phyloP scores from a whole-genome alignment of 768 basidiomycete species.

The Boletus eberwhitei region DNA sequence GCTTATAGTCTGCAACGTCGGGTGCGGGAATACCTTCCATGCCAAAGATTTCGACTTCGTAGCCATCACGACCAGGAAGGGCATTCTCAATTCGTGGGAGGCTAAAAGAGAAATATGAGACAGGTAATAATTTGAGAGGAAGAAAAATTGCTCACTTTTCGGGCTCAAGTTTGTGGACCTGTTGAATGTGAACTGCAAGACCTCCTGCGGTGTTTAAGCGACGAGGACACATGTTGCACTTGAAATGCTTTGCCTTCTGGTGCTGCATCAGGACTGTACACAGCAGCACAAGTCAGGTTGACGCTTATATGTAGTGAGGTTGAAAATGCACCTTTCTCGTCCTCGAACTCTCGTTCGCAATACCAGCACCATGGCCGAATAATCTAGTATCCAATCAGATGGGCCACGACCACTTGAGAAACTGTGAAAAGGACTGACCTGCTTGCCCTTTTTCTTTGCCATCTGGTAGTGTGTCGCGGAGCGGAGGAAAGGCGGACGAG shows the following conservation, averaged over 20 bases:
- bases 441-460: constrained; percentile 57
- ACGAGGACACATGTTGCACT: constrained; percentile 93
- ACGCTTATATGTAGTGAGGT: neutral
- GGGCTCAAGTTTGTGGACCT: constrained; percentile 98
- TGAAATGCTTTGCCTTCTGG: constrained; percentile 99
- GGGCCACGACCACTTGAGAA: neutral
- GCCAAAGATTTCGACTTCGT: constrained; percentile 98
- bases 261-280: constrained; percentile 91
- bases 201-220: constrained; percentile 97
- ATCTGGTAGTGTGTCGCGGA: constrained; percentile 27
- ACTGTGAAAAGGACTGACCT: constrained; percentile 27
- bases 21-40: constrained; percentile 98
- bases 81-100: constrained; percentile 94
- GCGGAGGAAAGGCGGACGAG: constrained; percentile 10
- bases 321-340: constrained; percentile 80
- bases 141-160: constrained; percentile 47
- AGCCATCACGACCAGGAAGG: constrained; percentile 92
- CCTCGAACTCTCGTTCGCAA: constrained; percentile 98
- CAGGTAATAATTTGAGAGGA: neutral
- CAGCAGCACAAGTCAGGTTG: neutral
- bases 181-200: constrained; percentile 95
- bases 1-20: constrained; percentile 93
- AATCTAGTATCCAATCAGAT: constrained; percentile 42
- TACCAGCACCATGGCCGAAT: constrained; percentile 98
- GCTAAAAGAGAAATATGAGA: constrained; percentile 32